Evolutionary conservation across 2,329 filamentous ascomycete species (phyloP).

Genomic region (Aspergillus terreus): DNA sequence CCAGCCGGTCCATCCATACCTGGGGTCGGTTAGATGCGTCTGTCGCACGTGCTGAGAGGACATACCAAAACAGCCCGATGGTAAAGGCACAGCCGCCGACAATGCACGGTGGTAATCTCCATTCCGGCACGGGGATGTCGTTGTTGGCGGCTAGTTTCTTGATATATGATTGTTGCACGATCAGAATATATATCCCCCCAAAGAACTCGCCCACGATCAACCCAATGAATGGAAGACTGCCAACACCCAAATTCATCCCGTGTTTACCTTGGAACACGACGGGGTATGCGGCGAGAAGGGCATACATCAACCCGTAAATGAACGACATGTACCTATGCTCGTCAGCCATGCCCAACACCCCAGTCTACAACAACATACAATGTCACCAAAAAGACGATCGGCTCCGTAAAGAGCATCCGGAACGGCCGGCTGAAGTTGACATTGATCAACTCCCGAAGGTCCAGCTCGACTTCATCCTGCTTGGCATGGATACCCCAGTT

Average conservation of each 20-base stretch:
- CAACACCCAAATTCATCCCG: slow-evolving; percentile 25
- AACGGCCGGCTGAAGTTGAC: slow-evolving; percentile 47
- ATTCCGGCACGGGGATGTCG: slow-evolving; percentile 29
- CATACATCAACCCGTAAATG: slow-evolving; percentile 29
- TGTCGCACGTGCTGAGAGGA: not conserved
- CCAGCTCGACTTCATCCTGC: slow-evolving; percentile 50
- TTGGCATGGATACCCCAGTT: slow-evolving; percentile 60
- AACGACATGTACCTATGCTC: slow-evolving; percentile 19
- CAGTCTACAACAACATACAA: slow-evolving; percentile 12
- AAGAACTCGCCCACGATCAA: slow-evolving; percentile 29
- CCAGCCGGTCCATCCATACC: slow-evolving; percentile 34
- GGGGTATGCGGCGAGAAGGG: slow-evolving; percentile 26
- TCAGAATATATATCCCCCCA: slow-evolving; percentile 24
- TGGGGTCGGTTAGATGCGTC: not conserved
- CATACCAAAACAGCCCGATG: slow-evolving; percentile 33
- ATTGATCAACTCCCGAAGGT: slow-evolving; percentile 44
- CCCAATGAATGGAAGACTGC: slow-evolving; percentile 25
- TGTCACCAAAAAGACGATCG: slow-evolving; percentile 32
- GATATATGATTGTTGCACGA: slow-evolving; percentile 22
- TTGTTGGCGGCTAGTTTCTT: slow-evolving; percentile 29
- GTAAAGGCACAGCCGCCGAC: slow-evolving; percentile 31
- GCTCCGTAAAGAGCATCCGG: slow-evolving; percentile 38
- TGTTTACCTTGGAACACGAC: slow-evolving; percentile 25
- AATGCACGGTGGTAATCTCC: slow-evolving; percentile 29
- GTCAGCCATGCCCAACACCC: not conserved